These are phyloP conservation scores for Pneumocystis murina DNA, from an alignment of 1,139 yeast genomes.

Conservation along the genomic window DNA sequence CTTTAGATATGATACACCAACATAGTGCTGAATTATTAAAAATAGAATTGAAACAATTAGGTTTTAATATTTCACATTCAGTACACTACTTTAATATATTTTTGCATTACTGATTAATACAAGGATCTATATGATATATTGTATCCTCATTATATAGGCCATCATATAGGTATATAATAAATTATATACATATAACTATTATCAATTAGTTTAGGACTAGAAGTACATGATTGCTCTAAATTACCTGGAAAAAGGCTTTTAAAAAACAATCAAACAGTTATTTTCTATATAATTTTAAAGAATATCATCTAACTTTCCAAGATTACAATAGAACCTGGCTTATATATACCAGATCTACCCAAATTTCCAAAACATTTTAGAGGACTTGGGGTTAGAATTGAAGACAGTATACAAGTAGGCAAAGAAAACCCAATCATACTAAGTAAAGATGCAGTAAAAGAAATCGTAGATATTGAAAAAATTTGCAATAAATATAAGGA, in stretches of 20 bases:
- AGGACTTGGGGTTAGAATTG: conserved; percentile 87
- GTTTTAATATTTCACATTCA: conserved; percentile 32
- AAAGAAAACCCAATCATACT: conserved; percentile 49
- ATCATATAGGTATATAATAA: conserved; percentile 32
- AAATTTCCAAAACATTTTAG: conserved; percentile 68
- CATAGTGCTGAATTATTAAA: conserved; percentile 45
- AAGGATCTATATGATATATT: conserved; percentile 26
- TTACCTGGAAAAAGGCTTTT: conserved; percentile 19
- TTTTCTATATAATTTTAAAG: neutral
- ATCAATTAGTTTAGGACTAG: conserved; percentile 47
- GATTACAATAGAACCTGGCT: conserved; percentile 79
- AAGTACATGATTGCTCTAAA: conserved; percentile 27
- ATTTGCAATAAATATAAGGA: conserved; percentile 9
- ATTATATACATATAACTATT: neutral
- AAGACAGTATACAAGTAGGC: conserved; percentile 70
- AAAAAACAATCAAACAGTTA: conserved; percentile 50
- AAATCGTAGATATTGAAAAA: conserved; percentile 57
- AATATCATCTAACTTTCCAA: neutral
- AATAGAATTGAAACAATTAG: conserved; percentile 54
- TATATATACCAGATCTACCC: conserved; percentile 59
- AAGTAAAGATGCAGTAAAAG: conserved; percentile 74
- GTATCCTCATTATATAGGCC: conserved; percentile 93
- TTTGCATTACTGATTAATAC: conserved; percentile 31
- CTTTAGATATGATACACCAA: conserved; percentile 66
- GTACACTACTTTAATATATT: conserved; percentile 25